Base-by-base conservation (phyloP, 306 rosid species). In the Cicer yamashitae region DNA sequence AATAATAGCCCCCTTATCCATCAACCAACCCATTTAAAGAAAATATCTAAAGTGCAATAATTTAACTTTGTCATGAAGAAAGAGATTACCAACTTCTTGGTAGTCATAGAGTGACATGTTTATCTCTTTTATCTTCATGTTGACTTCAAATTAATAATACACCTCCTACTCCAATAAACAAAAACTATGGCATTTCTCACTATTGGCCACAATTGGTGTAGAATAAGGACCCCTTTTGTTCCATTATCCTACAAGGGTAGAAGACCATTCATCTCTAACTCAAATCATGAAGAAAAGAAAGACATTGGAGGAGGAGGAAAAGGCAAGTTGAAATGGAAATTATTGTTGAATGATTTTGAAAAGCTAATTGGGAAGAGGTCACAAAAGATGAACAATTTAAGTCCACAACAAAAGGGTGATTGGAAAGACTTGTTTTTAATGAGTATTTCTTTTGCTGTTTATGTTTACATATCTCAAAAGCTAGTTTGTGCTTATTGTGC, bases 361-460 rank as follows among this genome's bases (percentile, higher is more conserved):
- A 86, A 82, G 80, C 1, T 84, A 44, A 87, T 82, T 56, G 89
- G 93, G 65, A 82, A 83, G 64, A 77, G 51, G 69, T 2, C 85
- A 77, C 86, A 80, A 5, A 10, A 40, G n/a, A 43, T 40, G 86
- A 77, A 87, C 76, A 87, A 80, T 76, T 64, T 88, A 79, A 90
- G 88, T 71, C 96, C 97, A 52, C 88, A 87, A 70, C 87, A 81
- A 76, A 92, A 90, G 82, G 97, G 97, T 70, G 97, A 90, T 56
- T 92, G 96, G 97, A 90, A 88, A 65, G 97, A 92, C 51, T 57
- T 92, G 88, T 44, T 88, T 48, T 53, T 92, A 60, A 92, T 92
- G 94, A 90, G 97, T 77, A 75, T 92, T 39, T 90, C 97, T 0
- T 92, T 92, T 82, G 96, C 96, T 63, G 90, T 92, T 78, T 92